Evolutionary conservation across 495 filamentous ascomycete species (phyloP).

Genomic region (Saxophila tyrrhenica): DNA sequence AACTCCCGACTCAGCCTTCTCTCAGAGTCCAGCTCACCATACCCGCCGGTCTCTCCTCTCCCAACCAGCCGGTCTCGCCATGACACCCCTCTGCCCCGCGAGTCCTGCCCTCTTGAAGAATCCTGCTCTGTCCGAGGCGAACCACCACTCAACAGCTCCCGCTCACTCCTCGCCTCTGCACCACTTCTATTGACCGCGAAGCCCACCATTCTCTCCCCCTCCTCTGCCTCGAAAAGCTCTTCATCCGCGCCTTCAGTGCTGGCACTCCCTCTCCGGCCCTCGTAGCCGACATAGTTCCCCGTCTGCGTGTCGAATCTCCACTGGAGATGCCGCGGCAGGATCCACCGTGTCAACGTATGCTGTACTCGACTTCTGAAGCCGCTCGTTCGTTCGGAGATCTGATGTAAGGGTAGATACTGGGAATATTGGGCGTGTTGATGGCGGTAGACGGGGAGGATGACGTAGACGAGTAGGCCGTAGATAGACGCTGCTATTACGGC

Average conservation of each 20-base stretch:
- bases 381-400: constrained; percentile 48
- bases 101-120: constrained; percentile 10
- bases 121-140: neutral
- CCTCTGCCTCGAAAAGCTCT: constrained; percentile 57
- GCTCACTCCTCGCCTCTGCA: constrained; percentile 40
- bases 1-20: constrained; percentile 67
- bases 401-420: constrained; percentile 36
- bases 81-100: constrained; percentile 1
- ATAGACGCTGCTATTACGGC: constrained; percentile 64
- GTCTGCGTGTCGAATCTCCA: neutral
- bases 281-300: constrained; percentile 33
- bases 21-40: constrained; percentile 27
- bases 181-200: constrained; percentile 42
- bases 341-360: constrained; percentile 40
- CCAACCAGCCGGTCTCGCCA: constrained; percentile 3
- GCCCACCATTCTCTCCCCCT: constrained; percentile 53
- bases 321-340: constrained; percentile 33
- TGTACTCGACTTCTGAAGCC: constrained; percentile 52
- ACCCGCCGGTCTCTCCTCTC: neutral
- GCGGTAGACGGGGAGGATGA: constrained; percentile 64
- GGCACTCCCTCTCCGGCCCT: constrained; percentile 28
- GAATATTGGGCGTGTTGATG: constrained; percentile 55
- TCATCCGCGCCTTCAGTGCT: constrained; percentile 41
- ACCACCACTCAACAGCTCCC: constrained; percentile 28
- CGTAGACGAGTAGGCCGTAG: constrained; percentile 59